Percentiles rank a stretch among this genome's conserved stretches.
Evolutionary conservation across 345 rosid genomes (phyloP).

Genomic region (Salix exigua): DNA sequence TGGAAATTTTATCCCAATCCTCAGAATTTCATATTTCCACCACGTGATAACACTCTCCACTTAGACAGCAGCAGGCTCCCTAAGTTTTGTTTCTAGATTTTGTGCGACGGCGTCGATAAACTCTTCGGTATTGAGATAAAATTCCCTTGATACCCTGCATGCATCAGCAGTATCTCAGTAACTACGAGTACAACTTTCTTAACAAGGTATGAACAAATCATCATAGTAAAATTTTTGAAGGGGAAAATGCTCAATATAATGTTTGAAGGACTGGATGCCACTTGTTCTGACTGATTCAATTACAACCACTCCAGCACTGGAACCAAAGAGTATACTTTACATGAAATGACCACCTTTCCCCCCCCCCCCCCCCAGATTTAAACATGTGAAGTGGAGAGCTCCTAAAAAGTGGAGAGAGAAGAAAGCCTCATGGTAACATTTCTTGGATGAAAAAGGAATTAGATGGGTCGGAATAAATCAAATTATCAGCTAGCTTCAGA

Average conservation of each 20-base stretch:
- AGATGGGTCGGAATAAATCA: neutral
- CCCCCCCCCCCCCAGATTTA: too few relatives aligned
- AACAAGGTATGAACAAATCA: neutral
- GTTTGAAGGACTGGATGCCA: too few relatives aligned
- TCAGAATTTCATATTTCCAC: neutral
- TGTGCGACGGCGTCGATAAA: slow-evolving; percentile 77
- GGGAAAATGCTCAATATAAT: too few relatives aligned
- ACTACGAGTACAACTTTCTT: neutral
- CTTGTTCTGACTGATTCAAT: too few relatives aligned
- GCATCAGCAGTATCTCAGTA: neutral
- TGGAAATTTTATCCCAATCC: neutral
- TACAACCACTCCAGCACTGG: too few relatives aligned
- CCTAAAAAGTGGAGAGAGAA: too few relatives aligned
- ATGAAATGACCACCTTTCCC: too few relatives aligned
- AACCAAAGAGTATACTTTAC: too few relatives aligned
- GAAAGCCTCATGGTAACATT: too few relatives aligned
- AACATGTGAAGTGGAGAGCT: too few relatives aligned
- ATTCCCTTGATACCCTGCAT: slow-evolving; percentile 70
- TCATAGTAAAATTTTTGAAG: neutral
- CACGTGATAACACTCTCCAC: neutral
- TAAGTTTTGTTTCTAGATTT: slow-evolving; percentile 51
- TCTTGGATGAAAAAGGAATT: too few relatives aligned
- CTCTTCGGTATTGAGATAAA: slow-evolving; percentile 73
- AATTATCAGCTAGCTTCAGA: neutral
- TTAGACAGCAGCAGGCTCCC: slow-evolving; percentile 39